Evolutionary conservation across 2,329 filamentous ascomycete species (phyloP), one percentile per base, ranked within the genome.

Genomic region (Fusarium udum): DNA sequence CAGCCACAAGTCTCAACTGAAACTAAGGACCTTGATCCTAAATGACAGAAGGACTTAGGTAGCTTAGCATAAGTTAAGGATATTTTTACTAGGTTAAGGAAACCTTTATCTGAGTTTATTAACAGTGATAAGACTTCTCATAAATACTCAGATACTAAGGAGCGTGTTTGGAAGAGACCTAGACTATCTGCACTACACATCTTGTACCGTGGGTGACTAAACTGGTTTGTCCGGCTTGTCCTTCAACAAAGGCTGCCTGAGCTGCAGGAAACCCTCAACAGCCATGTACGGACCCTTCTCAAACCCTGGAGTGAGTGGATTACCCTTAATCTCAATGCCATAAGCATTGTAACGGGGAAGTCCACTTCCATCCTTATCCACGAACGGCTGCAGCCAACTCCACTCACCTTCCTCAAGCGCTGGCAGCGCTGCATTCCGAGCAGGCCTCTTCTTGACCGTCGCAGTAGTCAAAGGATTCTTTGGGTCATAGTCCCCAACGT

Each of bases 401-500:
- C 39, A 40, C 13, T 40, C 39, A 1, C 39, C 39, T 40, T 40
- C 39, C 9, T 40, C 13, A 12, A 40, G 39, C 0, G 39, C 39
- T 1, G 39, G 39, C 20, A 40, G 22, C 7, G 39, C 13, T 22
- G 39, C 39, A 15, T 40, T 40, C 7, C 39, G 39, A 7, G 39
- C 22, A 9, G 39, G 39, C 1, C 39, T n/a, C 39, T 40, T 40
- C 39, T 40, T 40, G 0, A 40, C 39, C 1, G 39, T 40, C 8
- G n/a, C 39, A 14, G 39, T 40, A 1, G 39, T 40, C 13, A 40
- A 15, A 5, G 39, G 39, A 40, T 40, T n/a, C 1, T 40, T 8
- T 3, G 4, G 1, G 22, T 40, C 39, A 40, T 40, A 40, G 0
- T 40, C 12, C 22, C 39, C 39, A 1, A 15, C 7, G 0, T 40